phyloP scores from a whole-genome alignment of 805 yeast genomes.

The Starmerella bombi region DNA sequence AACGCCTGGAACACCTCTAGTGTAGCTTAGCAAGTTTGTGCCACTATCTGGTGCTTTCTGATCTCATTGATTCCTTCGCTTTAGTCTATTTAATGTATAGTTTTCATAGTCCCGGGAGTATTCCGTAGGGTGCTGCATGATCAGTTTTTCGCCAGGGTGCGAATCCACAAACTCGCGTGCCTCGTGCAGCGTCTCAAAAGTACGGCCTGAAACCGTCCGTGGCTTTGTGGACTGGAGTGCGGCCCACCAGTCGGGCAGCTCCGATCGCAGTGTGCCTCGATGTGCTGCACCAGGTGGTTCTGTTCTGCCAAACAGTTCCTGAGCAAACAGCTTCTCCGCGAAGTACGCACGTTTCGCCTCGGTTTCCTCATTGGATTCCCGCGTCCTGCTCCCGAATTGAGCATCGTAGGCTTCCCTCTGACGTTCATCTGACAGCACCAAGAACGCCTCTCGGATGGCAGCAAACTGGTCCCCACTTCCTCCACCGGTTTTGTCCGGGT shows the following conservation, averaged over 20 bases:
- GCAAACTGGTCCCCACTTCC: slow-evolving; percentile 22
- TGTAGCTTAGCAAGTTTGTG: no score
- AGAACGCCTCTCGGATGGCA: slow-evolving; percentile 23
- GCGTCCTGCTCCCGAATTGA: not conserved
- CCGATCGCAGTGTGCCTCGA: not conserved
- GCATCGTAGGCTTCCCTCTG: slow-evolving; percentile 20
- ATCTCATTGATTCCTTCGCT: no score
- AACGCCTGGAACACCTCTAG: no score
- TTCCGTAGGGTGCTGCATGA: not conserved
- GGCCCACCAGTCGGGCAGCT: not conserved
- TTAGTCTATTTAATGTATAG: slow-evolving; percentile 1
- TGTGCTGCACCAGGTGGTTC: no score
- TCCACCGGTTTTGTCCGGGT: slow-evolving; percentile 64
- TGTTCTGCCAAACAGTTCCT: not conserved
- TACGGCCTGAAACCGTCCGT: not conserved
- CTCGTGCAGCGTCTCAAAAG: slow-evolving; percentile 7
- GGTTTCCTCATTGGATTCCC: not conserved
- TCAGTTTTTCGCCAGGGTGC: slow-evolving; percentile 4
- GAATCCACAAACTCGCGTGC: slow-evolving; percentile 14
- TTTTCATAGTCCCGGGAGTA: slow-evolving; percentile 7
- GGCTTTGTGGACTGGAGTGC: not conserved
- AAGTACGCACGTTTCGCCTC: not conserved
- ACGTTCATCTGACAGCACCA: slow-evolving; percentile 20
- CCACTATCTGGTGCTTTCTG: no score
- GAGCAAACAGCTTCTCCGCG: not conserved